Base-by-base conservation (phyloP, 352 stramenopile species). In the Globisporangium okanoganense region DNA sequence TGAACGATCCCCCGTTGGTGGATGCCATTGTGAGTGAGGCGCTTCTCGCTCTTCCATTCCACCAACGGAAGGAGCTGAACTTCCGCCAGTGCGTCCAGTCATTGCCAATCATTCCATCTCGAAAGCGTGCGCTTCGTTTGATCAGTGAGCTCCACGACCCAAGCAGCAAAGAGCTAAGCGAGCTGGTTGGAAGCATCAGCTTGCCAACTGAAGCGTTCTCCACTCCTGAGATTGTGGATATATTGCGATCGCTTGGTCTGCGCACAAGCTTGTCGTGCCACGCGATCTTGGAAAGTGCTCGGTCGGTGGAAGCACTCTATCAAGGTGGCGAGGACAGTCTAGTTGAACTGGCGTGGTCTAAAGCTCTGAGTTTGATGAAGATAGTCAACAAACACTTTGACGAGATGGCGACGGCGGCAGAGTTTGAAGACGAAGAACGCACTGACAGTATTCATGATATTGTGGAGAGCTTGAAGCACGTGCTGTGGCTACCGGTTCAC, bases 301-400 rank as follows among this genome's bases (percentile, higher is more conserved):
- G 70, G 7, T 87, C 70, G 0, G 78, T 93, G 25, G 79, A 93
- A 55, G 22, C 54, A 9, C 72, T 92, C 63, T 77, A 76, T 52
- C 49, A 49, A 27, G 65, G 73, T 59, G 51, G 61, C 5, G 59
- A 52, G 12, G 53, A 61, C 14, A 45, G 36, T 5, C 60, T 68
- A 20, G 33, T 49, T 13, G 65, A 72, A 10, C 55, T 58, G 7
- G 76, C 76, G 20, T 76, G 65, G 52, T 50, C 48, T 5, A 88
- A 88, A 48, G 73, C 82, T 0, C 53, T 71, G 25, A 90, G 75
- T 45, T 65, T 93, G 53, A 45, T 93, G 36, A 75, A 67, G 40
- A 74, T 93, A 29, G 78, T 87, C n/a, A 93, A 91, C 61, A 81
- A 78, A 27, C 78, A 87, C 48, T 91, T 93, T 57, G 84, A 93